Base-by-base conservation (phyloP, 495 filamentous ascomycete genomes). In the Opeltia flavorubescens region DNA sequence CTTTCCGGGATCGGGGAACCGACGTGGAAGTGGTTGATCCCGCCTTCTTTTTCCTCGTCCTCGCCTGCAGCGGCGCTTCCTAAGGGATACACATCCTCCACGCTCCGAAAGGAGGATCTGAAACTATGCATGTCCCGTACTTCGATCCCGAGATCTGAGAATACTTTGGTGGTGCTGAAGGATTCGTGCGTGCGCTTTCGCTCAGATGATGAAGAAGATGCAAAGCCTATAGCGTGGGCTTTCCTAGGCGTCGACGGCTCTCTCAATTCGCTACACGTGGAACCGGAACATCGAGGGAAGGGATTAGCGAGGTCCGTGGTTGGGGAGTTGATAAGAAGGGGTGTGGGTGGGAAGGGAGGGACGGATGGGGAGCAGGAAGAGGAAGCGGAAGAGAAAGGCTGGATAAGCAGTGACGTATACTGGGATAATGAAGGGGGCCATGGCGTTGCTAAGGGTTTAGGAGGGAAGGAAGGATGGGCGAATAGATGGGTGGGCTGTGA, bases 381-480 rank as follows among this genome's bases (percentile, higher is more conserved):
- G 4, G n/a, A 38, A 23, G 23, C 20, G 39, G 64, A 69, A 61
- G 48, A 60, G 21, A 44, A 47, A 13, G 59, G 66, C 6, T 71
- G 63, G 66, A 62, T 59, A 29, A 67, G 72, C 62, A 57, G 66
- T 12, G 69, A 75, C 52, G 67, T 74, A 26, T 57, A 62, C 12
- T 55, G 47, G 46, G 58, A 52, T 33, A 75, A 76, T 59, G 26
- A 35, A 36, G 68, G 58, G 12, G 74, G 73, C 61, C 55, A 62
- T 34, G 64, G 66, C 28, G 70, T 76, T 2, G 74, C 74, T 65
- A 65, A 64, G 50, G 66, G 64, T 53, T 43, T 74, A 40, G 73
- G 73, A 3, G 66, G 66, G 4, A 48, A 51, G 51, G 50, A 65
- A 7, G 51, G 55, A 33, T 64, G 63, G 50, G 56, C 57, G 24